Evolutionary conservation across 768 basidiomycete species (phyloP).

Genomic region (Trametes coccinea): DNA sequence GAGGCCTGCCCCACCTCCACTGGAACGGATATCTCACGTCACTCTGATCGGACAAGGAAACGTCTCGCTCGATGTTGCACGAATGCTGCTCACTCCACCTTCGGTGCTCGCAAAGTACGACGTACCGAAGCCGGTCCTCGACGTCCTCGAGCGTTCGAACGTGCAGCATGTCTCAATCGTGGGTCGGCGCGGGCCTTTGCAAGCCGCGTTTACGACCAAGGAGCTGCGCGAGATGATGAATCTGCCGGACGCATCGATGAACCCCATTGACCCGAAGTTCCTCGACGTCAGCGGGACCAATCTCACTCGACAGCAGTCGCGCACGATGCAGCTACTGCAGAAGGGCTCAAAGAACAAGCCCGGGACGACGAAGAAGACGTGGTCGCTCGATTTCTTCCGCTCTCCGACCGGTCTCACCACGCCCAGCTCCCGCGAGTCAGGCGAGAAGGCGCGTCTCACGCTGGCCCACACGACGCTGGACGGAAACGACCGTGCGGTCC

Average conservation of each 20-base stretch:
- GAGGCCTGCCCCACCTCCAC: constrained; percentile 53
- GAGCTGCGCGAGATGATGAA: constrained; percentile 83
- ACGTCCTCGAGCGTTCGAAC: constrained; percentile 57
- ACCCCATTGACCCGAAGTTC: constrained; percentile 53
- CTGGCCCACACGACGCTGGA: constrained; percentile 66
- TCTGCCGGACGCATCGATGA: constrained; percentile 64
- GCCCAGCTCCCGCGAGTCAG: constrained; percentile 31
- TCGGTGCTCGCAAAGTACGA: constrained; percentile 68
- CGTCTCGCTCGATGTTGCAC: constrained; percentile 89
- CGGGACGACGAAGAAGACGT: constrained; percentile 61
- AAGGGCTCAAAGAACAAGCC: constrained; percentile 57
- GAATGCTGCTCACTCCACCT: constrained; percentile 79
- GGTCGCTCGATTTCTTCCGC: constrained; percentile 82
- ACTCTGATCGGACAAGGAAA: constrained; percentile 93
- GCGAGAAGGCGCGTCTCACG: constrained; percentile 39
- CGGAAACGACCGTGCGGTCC: constrained; percentile 47
- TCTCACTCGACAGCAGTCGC: constrained; percentile 63
- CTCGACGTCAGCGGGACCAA: constrained; percentile 37
- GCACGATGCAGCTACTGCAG: constrained; percentile 62
- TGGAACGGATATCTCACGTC: constrained; percentile 68
- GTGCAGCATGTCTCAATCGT: constrained; percentile 82
- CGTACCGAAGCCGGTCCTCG: constrained; percentile 73
- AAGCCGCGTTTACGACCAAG: constrained; percentile 90
- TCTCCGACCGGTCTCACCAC: constrained; percentile 55
- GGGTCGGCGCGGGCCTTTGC: constrained; percentile 82